These are phyloP conservation scores for Hortiboletus campestris DNA, from an alignment of 768 basidiomycete genomes.

Conservation along the genomic window DNA sequence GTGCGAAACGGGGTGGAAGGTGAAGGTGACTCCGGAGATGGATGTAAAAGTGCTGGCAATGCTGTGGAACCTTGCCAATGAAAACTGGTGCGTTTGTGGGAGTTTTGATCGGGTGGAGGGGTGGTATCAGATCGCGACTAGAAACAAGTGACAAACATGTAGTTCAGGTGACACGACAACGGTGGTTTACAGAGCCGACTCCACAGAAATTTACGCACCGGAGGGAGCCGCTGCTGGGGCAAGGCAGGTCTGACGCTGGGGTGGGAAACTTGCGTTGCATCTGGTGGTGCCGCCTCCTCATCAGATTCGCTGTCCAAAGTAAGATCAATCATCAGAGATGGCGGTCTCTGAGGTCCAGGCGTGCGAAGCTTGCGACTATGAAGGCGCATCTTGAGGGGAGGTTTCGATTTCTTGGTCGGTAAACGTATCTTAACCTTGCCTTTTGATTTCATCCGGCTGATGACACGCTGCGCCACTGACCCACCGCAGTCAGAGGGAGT, in stretches of 20 bases:
- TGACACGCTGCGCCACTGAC: slow-evolving; percentile 28
- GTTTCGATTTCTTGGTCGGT: slow-evolving; percentile 14
- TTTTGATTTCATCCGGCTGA: slow-evolving; percentile 27
- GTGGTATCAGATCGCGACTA: slow-evolving; percentile 4
- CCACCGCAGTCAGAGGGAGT: slow-evolving; percentile 2
- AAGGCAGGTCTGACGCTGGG: not conserved
- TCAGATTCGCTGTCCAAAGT: slow-evolving; percentile 13
- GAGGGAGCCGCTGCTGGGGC: not conserved
- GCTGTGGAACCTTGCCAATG: slow-evolving; percentile 1
- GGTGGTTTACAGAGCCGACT: not conserved
- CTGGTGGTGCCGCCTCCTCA: not conserved
- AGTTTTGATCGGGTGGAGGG: not conserved
- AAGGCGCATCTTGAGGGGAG: slow-evolving; percentile 18
- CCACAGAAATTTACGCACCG: slow-evolving; percentile 13
- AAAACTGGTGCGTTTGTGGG: not conserved
- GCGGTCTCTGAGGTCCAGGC: not conserved
- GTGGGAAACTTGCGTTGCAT: not conserved
- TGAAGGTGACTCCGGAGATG: not conserved
- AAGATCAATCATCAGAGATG: slow-evolving; percentile 20
- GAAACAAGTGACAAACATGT: not conserved
- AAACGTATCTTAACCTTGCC: slow-evolving; percentile 24
- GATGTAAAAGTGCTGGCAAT: not conserved
- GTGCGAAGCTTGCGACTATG: slow-evolving; percentile 8
- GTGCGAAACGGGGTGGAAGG: not conserved
- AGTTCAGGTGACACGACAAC: not conserved